A percentile compares a stretch with the other conserved stretches of the same genome.
Evolutionary conservation across 495 filamentous ascomycete genomes (phyloP).

Genomic region (Pyrenula massariospora): DNA sequence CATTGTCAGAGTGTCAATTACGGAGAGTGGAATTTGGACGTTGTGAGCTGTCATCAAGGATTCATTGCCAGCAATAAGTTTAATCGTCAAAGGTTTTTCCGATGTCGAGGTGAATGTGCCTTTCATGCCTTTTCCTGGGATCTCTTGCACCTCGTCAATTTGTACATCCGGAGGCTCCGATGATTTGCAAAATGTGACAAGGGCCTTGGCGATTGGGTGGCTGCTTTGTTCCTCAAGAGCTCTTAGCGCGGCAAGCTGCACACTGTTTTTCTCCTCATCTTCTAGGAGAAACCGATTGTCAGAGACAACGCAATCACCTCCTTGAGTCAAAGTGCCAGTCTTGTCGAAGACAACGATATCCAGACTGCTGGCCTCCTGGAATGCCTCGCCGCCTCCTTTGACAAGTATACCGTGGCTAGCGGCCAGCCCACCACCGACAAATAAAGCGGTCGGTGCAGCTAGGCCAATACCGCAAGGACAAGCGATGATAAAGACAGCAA

Average conservation of each 20-base stretch:
- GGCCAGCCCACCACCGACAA: slow-evolving; percentile 81
- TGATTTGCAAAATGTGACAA: slow-evolving; percentile 50
- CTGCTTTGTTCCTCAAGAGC: slow-evolving; percentile 71
- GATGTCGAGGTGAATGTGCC: slow-evolving; percentile 45
- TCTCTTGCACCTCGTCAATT: slow-evolving; percentile 41
- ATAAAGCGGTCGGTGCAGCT: slow-evolving; percentile 85
- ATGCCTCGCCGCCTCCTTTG: slow-evolving; percentile 92
- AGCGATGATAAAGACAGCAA: slow-evolving; percentile 89
- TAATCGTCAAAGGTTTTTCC: slow-evolving; percentile 30
- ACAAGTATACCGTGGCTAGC: slow-evolving; percentile 83
- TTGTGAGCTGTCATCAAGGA: slow-evolving; percentile 37
- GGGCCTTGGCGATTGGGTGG: slow-evolving; percentile 78
- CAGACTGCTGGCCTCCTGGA: slow-evolving; percentile 80
- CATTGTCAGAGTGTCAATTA: not conserved
- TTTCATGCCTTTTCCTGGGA: slow-evolving; percentile 71
- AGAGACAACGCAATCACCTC: slow-evolving; percentile 68
- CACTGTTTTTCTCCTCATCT: slow-evolving; percentile 8
- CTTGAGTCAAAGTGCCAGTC: slow-evolving; percentile 83
- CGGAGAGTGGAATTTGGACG: not conserved
- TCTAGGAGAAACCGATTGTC: slow-evolving; percentile 49
- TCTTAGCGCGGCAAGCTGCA: slow-evolving; percentile 19
- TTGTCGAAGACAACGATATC: slow-evolving; percentile 93
- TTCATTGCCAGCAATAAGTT: slow-evolving; percentile 75
- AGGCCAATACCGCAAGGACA: slow-evolving; percentile 90
- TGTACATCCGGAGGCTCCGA: slow-evolving; percentile 9